phyloP scores from a whole-genome alignment of 768 basidiomycete species.

The Inosperma sp. region DNA sequence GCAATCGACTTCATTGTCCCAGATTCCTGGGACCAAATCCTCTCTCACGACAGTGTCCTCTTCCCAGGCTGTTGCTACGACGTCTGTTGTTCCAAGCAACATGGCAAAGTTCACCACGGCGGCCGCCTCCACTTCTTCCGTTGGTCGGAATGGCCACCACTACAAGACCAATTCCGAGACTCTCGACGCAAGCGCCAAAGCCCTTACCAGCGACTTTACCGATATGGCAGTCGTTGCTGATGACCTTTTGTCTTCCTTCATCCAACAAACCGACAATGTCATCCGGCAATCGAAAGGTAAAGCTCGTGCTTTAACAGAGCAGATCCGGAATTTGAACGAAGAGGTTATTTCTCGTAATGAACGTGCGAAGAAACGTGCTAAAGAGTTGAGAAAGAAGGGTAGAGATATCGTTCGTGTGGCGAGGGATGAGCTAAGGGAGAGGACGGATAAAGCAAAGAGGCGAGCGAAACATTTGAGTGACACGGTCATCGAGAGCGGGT shows the following conservation, averaged over 20 bases:
- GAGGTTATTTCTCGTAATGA: constrained; percentile 46
- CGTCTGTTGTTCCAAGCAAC: constrained; percentile 9
- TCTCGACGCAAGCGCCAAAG: constrained; percentile 45
- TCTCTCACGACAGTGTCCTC: constrained; percentile 17
- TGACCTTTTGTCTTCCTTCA: constrained; percentile 47
- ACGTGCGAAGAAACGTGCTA: constrained; percentile 49
- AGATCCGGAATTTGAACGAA: constrained; percentile 39
- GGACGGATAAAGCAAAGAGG: constrained; percentile 41
- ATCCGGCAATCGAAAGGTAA: constrained; percentile 48
- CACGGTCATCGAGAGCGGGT: constrained; percentile 29
- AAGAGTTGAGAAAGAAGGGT: constrained; percentile 47
- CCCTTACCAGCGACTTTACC: constrained; percentile 45
- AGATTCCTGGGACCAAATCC: constrained; percentile 17
- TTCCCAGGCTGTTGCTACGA: background rate
- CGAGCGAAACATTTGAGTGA: constrained; percentile 40
- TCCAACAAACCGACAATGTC: constrained; percentile 43
- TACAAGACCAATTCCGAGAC: constrained; percentile 45
- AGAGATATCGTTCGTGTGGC: constrained; percentile 42
- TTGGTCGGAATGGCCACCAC: constrained; percentile 40
- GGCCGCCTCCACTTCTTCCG: constrained; percentile 16
- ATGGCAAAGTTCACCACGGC: constrained; percentile 19
- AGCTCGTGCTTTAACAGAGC: constrained; percentile 40
- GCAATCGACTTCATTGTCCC: constrained; percentile 18
- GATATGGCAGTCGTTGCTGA: constrained; percentile 60
- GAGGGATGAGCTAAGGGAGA: constrained; percentile 36